phyloP scores from a whole-genome alignment of 768 basidiomycete species.

The Leccinum disarticulatum region DNA sequence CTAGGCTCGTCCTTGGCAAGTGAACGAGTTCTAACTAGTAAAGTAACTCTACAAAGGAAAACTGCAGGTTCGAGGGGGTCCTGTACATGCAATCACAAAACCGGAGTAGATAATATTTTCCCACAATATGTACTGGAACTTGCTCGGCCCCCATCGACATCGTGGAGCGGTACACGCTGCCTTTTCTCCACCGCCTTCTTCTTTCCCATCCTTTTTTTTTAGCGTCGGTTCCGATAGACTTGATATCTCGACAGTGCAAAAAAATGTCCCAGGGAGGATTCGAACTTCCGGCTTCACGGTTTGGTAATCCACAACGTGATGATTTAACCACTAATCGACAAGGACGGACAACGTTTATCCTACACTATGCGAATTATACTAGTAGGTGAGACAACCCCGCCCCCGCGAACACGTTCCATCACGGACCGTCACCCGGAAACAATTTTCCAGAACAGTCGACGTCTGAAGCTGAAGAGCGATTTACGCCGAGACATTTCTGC shows the following conservation, averaged over 20 bases:
- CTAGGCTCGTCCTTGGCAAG: conserved; percentile 4
- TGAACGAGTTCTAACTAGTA: background rate
- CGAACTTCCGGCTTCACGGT: conserved; percentile 44
- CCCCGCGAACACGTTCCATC: too few relatives aligned
- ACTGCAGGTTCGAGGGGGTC: background rate
- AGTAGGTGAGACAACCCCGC: background rate
- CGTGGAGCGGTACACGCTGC: background rate
- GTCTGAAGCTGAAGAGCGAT: background rate
- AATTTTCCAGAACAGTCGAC: background rate
- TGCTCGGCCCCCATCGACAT: background rate
- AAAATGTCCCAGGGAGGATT: conserved; percentile 35
- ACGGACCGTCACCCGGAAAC: background rate
- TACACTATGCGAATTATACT: background rate
- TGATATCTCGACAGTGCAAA: conserved; percentile 1
- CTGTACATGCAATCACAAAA: conserved; percentile 16
- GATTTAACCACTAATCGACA: conserved; percentile 48
- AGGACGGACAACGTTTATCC: conserved; percentile 21
- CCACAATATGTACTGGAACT: background rate
- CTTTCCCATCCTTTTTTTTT: background rate
- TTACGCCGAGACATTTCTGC: conserved; percentile 24
- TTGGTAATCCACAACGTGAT: conserved; percentile 39
- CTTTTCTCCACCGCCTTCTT: background rate
- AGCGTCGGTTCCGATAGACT: conserved; percentile 1
- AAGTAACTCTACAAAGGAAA: conserved; percentile 14
- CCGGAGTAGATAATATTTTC: conserved; percentile 31